A percentile compares a stretch with the other conserved stretches of the same genome.
Conservation (phyloP, 495 filamentous ascomycete genomes). For the Talaromyces borbonicus region DNA sequence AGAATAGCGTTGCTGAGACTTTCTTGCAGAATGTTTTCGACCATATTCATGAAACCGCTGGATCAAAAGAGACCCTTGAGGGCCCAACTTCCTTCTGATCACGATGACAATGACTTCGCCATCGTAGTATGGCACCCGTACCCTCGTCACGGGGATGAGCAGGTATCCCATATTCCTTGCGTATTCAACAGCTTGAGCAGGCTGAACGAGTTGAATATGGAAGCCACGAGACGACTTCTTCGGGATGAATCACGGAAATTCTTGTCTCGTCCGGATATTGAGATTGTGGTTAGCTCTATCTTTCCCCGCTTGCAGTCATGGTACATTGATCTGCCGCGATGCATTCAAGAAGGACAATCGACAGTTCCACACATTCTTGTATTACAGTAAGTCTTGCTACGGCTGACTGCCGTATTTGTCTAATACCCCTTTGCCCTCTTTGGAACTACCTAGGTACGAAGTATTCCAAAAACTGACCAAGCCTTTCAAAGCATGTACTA, state of each 20-base stretch:
- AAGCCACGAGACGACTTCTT: constrained; percentile 19
- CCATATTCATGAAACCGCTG: constrained; percentile 20
- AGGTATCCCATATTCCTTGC: constrained; percentile 24
- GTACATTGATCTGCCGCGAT: constrained; percentile 17
- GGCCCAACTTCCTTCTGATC: constrained; percentile 10
- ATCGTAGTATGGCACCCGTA: constrained; percentile 29
- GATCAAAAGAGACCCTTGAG: constrained; percentile 10
- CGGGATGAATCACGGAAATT: constrained; percentile 13
- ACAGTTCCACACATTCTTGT: constrained; percentile 24
- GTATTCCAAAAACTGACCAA: neutral
- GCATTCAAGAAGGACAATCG: constrained; percentile 16
- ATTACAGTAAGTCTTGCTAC: constrained; percentile 25
- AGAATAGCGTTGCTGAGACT: constrained; percentile 11
- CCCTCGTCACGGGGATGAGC: constrained; percentile 23
- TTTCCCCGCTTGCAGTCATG: constrained; percentile 21
- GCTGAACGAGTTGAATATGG: constrained; percentile 18
- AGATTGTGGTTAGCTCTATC: constrained; percentile 13
- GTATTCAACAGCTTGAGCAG: constrained; percentile 16
- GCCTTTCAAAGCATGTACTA: constrained; percentile 15
- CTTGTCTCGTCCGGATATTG: constrained; percentile 11
- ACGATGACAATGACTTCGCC: constrained; percentile 13
- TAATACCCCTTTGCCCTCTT: too few species aligned
- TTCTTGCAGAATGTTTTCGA: constrained; percentile 13
- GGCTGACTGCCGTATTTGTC: too few species aligned
- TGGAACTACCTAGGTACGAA: too few species aligned